Evolutionary conservation across 371 early-diverging fungal species (phyloP).

Genomic region (Circinella minor): DNA sequence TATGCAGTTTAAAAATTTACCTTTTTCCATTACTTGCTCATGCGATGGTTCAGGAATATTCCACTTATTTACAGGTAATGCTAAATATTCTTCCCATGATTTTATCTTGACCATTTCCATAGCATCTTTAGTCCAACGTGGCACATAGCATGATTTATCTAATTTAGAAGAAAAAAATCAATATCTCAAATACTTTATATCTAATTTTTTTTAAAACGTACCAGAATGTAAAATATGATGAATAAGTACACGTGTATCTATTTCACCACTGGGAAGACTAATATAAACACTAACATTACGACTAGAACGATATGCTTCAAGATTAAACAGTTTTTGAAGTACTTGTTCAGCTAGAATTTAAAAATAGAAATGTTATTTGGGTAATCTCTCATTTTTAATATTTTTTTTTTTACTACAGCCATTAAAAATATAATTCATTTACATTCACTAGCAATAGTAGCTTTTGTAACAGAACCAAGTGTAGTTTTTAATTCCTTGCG

Average conservation of each 20-base stretch:
- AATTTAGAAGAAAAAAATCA: neutral
- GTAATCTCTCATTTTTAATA: neutral
- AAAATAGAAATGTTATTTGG: no score
- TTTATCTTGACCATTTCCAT: constrained; percentile 77
- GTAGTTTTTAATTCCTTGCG: constrained; percentile 23
- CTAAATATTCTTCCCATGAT: constrained; percentile 61
- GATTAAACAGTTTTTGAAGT: constrained; percentile 45
- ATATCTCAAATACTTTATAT: no score
- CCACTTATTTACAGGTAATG: constrained; percentile 70
- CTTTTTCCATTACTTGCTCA: constrained; percentile 59
- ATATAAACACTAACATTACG: constrained; percentile 67
- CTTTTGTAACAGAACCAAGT: constrained; percentile 5
- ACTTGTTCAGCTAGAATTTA: constrained; percentile 49
- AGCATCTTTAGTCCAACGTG: constrained; percentile 60
- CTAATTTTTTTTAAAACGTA: neutral
- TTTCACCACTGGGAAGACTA: constrained; percentile 67
- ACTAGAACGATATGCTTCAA: constrained; percentile 52
- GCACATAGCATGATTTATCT: constrained; percentile 72
- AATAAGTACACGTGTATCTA: constrained; percentile 61
- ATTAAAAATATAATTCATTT: neutral
- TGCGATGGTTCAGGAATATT: constrained; percentile 69
- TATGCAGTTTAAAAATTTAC: constrained; percentile 29
- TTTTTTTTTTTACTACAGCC: neutral
- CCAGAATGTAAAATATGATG: constrained; percentile 45
- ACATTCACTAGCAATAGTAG: constrained; percentile 16